Evolutionary conservation across 805 yeast species (phyloP), one percentile per base, ranked within the genome.

Genomic region (Candida anglica): DNA sequence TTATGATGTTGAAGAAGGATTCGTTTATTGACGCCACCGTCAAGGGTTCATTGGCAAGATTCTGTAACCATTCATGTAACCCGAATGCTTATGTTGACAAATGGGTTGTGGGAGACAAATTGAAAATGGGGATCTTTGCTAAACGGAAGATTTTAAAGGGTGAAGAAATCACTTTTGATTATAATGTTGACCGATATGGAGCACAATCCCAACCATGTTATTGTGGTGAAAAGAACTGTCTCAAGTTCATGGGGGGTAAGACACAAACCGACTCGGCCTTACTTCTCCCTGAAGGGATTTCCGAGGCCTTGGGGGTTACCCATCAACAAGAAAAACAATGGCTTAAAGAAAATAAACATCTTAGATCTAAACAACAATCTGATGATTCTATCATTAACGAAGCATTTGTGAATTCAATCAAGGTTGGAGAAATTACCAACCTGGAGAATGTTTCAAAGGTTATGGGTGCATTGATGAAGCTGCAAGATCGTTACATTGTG

Each of bases 41-140:
- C 31, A 83, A 77, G 61, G 98, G 98, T 6, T 77, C 87, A 14
- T 60, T 91, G 36, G 96, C 95, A 2, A 71, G 98, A 37, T 93
- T 89, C 62, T 84, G 93, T 53, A 91, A 91, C 59, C 98, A 91
- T 60, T 86, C 96, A 15, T 91, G 98, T 58, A 80, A 77, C 49
- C 98, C 98, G 9, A 93, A 93, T 57, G 91, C 95, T 15, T 86
- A 76, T 48, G 96, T 91, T 27, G 96, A 91, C 58, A 91, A 91
- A 64, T 91, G 98, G 98, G 93, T 89, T 13, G 98, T 91, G 10
- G 88, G 88, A 19, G 86, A 84, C 39, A 83, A 86, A 53, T 69
- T 87, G 37, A 73, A 87, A 44, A 93, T 93, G 98, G 98, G 98
- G 19, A 84, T 91, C 16, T 93, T 91, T 55, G 86, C 97, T 32